Base-by-base conservation (phyloP, 2,329 filamentous ascomycete species). In the Periglandula ipomoeae region DNA sequence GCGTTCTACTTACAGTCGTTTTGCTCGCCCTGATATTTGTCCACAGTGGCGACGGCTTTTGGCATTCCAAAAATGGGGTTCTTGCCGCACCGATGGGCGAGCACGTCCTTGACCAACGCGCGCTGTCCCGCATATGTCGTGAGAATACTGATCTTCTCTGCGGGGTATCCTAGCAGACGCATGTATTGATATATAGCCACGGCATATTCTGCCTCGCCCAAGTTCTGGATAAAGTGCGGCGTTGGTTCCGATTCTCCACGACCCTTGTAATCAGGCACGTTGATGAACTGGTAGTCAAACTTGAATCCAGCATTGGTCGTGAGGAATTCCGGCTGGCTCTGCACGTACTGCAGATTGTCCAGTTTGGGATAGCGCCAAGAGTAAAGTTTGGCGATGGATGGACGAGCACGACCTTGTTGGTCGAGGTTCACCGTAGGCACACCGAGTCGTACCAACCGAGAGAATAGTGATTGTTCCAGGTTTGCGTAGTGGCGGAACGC, bases 1-100 rank as follows among this genome's bases (percentile, higher is more conserved):
- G 11, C n/a, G 23, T 19, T 26, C 35, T 49, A 81, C 86, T 76
- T 76, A 93, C 88, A 97, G 62, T 98, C 93, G 67, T 98, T 98
- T 69, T 98, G 93, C 73, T 98, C 93, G 64, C 93, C 94, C 71
- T 98, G 93, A 61, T 97, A 98, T 66, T 95, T 96, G 71, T 98
- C 93, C 54, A 98, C 91, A 5, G 94, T 98, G 3, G 88, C 90
- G 24, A 98, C 88, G 47, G 86, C 84, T 66, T 84, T 86, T 17
- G 93, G 93, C 65, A 95, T 71, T 8, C 91, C 90, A 67, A 98
- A 98, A 19, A 97, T 71, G 2, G 82, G 71, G 58, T 89, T 94
- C 58, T 80, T 85, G 34, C 82, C 84, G 66, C 93, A 98, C 50
- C 93, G 79, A 62, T 94, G 87, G 13, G 71, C 72, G 46, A 98